Evolutionary conservation across 2,329 filamentous ascomycete species (phyloP), one percentile per base, ranked within the genome.

Genomic region (Orbilia quercus): DNA sequence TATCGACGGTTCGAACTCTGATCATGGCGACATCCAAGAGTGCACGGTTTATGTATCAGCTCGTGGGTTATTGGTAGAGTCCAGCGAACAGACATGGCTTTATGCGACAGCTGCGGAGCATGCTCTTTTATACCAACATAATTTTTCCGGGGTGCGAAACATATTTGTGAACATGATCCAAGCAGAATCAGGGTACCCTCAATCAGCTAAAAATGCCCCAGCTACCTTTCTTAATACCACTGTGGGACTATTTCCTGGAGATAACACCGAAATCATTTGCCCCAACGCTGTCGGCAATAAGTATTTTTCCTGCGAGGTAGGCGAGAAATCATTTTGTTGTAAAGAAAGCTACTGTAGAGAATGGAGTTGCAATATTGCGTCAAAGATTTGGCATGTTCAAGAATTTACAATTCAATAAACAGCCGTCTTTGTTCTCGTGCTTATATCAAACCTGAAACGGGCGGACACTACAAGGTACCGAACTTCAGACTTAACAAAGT

Each of bases 121-220:
- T 80, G 84, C 84, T 54, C 83, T 85, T 1, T 80, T 90, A n/a
- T 92, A 91, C 83, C 87, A 91, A 79, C 91, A 91, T 79, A 86
- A 90, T 76, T 82, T 91, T 59, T 81, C 83, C 75, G 82, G 84
- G 53, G 87, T 88, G 2, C 82, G 83, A 51, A 84, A 90, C 77
- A 80, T 90, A 60, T 88, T 85, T 79, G 82, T 83, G 78, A 81
- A 81, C 16, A 78, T 82, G 54, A 84, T 85, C 45, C 80, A 86
- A 75, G 77, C 83, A 76, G 82, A 84, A 76, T 84, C 84, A 7
- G 83, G 83, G 2, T 77, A 77, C 69, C 75, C 76, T 63, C 54
- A 59, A 14, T 73, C 72, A 40, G 72, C 75, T 2, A 40, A 28
- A 4, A 31, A 31, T 31, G 48, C 73, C 0, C 63, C 55, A 2